These are phyloP conservation scores for Crucibulum laeve DNA, from an alignment of 768 basidiomycete genomes.

Conservation along the genomic window DNA sequence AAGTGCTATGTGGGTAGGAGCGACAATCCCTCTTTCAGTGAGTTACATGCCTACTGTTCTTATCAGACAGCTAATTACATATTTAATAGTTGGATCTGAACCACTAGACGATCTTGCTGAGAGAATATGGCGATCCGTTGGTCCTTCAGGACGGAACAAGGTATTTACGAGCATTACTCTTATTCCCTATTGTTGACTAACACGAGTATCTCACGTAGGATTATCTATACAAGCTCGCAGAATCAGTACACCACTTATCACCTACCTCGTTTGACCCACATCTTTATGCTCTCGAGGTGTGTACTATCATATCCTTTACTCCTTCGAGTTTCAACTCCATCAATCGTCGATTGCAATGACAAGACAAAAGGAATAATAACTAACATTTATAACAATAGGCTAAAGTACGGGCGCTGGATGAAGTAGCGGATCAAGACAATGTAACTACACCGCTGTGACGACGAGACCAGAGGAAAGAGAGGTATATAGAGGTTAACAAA, in stretches of 20 bases:
- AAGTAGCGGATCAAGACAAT: background rate
- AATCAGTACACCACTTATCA: constrained; percentile 68
- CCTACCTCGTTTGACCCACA: constrained; percentile 74
- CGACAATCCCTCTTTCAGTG: constrained; percentile 88
- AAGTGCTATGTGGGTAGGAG: constrained; percentile 86
- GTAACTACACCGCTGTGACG: no score
- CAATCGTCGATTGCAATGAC: background rate
- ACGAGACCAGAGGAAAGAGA: no score
- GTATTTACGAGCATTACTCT: constrained; percentile 27
- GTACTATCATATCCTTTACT: constrained; percentile 9
- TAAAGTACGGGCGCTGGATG: constrained; percentile 14
- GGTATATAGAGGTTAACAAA: background rate
- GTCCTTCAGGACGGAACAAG: constrained; percentile 91
- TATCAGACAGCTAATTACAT: background rate
- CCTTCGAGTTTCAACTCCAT: background rate
- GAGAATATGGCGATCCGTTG: constrained; percentile 69
- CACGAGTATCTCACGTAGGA: constrained; percentile 44
- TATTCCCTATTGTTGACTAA: background rate
- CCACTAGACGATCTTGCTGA: constrained; percentile 64
- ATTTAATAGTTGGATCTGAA: constrained; percentile 70
- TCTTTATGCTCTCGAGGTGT: constrained; percentile 72
- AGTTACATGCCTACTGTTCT: constrained; percentile 11
- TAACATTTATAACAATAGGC: constrained; percentile 4
- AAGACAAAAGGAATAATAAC: background rate
- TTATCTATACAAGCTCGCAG: constrained; percentile 77